These are phyloP conservation scores for Silene noctiflora DNA, from an alignment of 179 eudicot species.

Conservation along the genomic window DNA sequence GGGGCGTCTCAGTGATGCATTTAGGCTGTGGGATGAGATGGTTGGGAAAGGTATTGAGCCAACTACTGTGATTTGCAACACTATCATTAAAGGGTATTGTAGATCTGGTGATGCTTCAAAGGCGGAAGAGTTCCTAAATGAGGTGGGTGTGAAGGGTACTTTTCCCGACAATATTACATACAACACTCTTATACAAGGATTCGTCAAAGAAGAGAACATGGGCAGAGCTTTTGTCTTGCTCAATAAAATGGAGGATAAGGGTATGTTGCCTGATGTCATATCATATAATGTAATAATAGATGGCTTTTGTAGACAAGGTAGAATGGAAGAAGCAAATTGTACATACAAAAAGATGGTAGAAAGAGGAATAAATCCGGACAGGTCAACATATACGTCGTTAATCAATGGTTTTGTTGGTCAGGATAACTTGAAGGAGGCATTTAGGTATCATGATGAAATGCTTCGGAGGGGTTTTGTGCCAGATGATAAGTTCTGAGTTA, in stretches of 20 bases:
- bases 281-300: constrained; percentile 66
- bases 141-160: constrained; percentile 40
- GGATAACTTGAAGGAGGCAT: constrained; percentile 70
- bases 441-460: constrained; percentile 78
- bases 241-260: constrained; percentile 55
- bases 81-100: constrained; percentile 70
- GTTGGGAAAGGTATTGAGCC: constrained; percentile 56
- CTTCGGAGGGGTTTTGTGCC: constrained; percentile 68
- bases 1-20: constrained; percentile 49
- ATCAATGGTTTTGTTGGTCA: constrained; percentile 71
- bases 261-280: constrained; percentile 58
- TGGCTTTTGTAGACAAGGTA: constrained; percentile 63
- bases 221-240: constrained; percentile 56
- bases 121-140: constrained; percentile 50
- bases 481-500: constrained; percentile 60
- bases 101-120: constrained; percentile 45
- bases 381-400: constrained; percentile 52
- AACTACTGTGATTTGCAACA: constrained; percentile 60
- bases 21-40: constrained; percentile 81
- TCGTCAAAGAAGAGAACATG: constrained; percentile 53
- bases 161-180: constrained; percentile 60
- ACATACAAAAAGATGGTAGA: constrained; percentile 60
- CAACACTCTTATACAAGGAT: constrained; percentile 77
- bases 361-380: constrained; percentile 61
- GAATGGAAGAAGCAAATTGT: constrained; percentile 58